Evolutionary conservation across 192 early-diverging fungal species (phyloP), one percentile per base, ranked within the genome.

Genomic region (Phycomyces blakesleeanus): DNA sequence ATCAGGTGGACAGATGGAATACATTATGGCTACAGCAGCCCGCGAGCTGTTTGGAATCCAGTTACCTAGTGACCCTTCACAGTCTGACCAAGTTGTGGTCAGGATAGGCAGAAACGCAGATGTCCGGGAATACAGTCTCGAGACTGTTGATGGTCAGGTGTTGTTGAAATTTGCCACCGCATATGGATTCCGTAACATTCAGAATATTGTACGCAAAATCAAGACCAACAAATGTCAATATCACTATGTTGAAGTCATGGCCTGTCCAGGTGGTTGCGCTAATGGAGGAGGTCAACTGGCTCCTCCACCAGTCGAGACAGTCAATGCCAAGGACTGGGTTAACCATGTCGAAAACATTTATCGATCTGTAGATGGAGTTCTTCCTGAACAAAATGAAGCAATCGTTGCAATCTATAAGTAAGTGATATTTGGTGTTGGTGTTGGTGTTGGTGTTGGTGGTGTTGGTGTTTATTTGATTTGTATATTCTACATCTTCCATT

Each of bases 121-220:
- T 71, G 88, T 89, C 44, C 81, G 81, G 34, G 92, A 93, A 67
- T 70, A 88, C 59, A 80, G 80, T 24, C 68, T 88, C 55, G 71
- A 78, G 51, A 56, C 61, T 11, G 66, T 58, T 4, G 76, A 83
- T 7, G 60, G 74, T 1, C 75, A 83, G 65, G 78, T 83, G 0
- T 60, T 81, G 11, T 80, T 99, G 26, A 76, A 77, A 63, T 98
- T 99, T 81, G 93, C 90, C 6, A 74, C 87, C 0, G 89, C 90
- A 1, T 97, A 98, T 75, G 96, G 97, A 8, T 99, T 99, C 81
- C 81, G 94, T 12, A 97, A 99, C 68, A 91, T 99, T 60, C 97
- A 99, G 74, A 98, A 97, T 59, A 76, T 99, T 56, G 93, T 99
- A 41, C 86, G 97, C n/a, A 99, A 98, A 72, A 82, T 96, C 52